Conservation (phyloP, 2,329 filamentous ascomycete species). For the Alternaria triticimaculans region DNA sequence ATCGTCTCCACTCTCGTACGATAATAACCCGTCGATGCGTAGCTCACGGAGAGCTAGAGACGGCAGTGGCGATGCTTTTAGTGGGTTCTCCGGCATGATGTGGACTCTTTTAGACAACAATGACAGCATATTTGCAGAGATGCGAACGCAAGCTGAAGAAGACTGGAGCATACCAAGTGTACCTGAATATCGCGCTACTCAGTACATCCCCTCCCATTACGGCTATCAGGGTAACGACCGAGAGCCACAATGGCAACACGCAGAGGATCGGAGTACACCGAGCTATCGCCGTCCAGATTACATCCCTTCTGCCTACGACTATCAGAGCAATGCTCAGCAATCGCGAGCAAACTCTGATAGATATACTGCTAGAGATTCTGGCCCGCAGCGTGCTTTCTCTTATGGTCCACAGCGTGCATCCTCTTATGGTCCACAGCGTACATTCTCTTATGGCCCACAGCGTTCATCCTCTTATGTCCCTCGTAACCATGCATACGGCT, state of each 20-base stretch:
- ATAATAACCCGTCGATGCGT: not conserved
- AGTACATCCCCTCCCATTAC: not conserved
- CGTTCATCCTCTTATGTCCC: not conserved
- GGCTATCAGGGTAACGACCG: fast-evolving
- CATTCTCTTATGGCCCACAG: not conserved
- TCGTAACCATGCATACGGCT: not conserved
- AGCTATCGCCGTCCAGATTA: not conserved
- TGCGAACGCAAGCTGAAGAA: not conserved
- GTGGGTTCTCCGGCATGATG: not conserved
- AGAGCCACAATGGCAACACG: not conserved
- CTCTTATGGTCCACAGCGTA: not conserved
- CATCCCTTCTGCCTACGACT: not conserved
- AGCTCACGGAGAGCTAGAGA: not conserved
- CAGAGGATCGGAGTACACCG: not conserved
- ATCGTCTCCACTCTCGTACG: not conserved
- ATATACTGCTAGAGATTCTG: not conserved
- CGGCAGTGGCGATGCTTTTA: too few relatives aligned
- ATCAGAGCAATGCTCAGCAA: not conserved
- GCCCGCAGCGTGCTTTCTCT: too few relatives aligned
- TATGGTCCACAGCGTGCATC: too few relatives aligned
- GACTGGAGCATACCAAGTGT: not conserved
- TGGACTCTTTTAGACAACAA: not conserved
- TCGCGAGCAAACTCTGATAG: not conserved
- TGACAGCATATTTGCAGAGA: not conserved
- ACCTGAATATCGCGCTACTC: not conserved